Base-by-base conservation (phyloP, 2,329 filamentous ascomycete genomes). In the Microsporum ferrugineum region DNA sequence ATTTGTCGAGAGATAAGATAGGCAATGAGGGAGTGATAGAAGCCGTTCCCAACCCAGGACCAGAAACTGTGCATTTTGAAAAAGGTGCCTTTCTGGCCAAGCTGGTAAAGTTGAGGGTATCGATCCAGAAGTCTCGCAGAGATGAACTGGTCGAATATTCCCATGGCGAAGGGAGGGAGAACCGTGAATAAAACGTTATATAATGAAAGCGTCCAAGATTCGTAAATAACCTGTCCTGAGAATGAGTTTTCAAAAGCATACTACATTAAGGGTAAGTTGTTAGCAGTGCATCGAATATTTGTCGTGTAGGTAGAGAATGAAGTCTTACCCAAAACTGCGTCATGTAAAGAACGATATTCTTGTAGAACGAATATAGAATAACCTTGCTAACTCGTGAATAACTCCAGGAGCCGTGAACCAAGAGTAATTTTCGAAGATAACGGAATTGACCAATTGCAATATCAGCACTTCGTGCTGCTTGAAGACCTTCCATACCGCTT, bases 161-260 rank as follows among this genome's bases (percentile, higher is more conserved):
- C 94, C 71, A 99, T 87, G 1, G 90, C 92, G 63, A 99, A 87
- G 0, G 94, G 94, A 14, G 94, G 94, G 17, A 96, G 79, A 23
- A 95, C 88, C 0, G 94, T 99, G 78, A 95, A 99, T 73, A 99
- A 88, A 73, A 99, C 91, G 79, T 99, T 99, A 81, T 96, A 99
- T 78, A 97, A 95, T 5, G 92, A 96, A n/a, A 99, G 79, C 0
- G 91, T 96, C 95, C 95, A 99, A 7, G 94, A 97, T 76, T 99
- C 94, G 81, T 91, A 97, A 71, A 99, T 97, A 71, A 97, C 90
- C 72, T 96, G 88, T 58, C 94, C 94, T 0, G 92, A 97, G 75
- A 97, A 99, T 66, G 89, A 89, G 74, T 99, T 99, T 82, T 96
- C 91, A 79, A 99, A 99, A 0, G 91, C 89, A 76, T 94, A 97